A percentile compares a stretch with the other conserved stretches of the same genome.
Evolutionary conservation across 352 stramenopile species (phyloP).

Genomic region (Phytophthora boehmeriae): DNA sequence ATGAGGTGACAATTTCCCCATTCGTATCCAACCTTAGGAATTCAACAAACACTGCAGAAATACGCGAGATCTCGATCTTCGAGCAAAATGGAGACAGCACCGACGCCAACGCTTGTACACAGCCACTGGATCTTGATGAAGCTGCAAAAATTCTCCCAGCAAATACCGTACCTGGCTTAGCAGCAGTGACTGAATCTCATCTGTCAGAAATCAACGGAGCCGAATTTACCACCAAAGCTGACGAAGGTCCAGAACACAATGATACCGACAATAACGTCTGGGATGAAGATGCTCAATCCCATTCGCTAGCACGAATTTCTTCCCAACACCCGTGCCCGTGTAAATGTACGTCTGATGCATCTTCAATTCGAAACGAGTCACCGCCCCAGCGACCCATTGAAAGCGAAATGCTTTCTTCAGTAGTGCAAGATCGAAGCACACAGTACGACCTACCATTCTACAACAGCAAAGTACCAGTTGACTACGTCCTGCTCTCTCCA

Average conservation of each 20-base stretch:
- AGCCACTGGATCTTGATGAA: too few relatives aligned
- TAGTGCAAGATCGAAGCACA: conserved; percentile 7
- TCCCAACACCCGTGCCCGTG: neutral
- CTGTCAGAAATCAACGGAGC: too few relatives aligned
- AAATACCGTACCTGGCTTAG: too few relatives aligned
- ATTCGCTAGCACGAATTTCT: neutral
- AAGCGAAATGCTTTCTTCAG: neutral
- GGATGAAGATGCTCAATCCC: neutral
- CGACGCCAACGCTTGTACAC: neutral
- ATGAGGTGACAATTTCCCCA: too few relatives aligned
- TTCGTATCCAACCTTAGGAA: too few relatives aligned
- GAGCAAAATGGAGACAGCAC: neutral
- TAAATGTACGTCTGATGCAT: too few relatives aligned
- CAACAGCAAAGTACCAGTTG: conserved; percentile 20
- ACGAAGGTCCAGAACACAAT: neutral
- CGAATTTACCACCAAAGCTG: too few relatives aligned
- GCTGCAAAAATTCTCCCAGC: too few relatives aligned
- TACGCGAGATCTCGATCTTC: neutral
- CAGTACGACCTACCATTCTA: conserved; percentile 19
- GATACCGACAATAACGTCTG: neutral
- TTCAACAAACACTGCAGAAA: too few relatives aligned
- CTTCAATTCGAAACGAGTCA: too few relatives aligned
- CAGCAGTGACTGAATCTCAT: too few relatives aligned
- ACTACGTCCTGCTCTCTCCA: conserved; percentile 28
- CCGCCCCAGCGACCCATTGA: neutral